Evolutionary conservation across 2,329 filamentous ascomycete species (phyloP).

Genomic region (Dothideomycetes sp.): DNA sequence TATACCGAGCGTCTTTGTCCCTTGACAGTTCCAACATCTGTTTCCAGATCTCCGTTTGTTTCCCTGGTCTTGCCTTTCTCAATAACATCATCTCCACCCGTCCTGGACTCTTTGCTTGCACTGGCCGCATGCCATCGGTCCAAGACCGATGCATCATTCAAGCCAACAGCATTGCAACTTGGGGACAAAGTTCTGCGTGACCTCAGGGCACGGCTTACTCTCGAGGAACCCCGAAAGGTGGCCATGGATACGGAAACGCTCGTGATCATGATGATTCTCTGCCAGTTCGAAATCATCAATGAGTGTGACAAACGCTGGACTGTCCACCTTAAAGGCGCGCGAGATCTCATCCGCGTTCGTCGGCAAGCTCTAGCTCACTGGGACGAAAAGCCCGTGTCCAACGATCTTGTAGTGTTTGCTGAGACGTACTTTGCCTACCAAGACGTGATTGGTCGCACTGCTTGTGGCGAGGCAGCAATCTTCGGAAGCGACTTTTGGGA

Average conservation of each 20-base stretch:
- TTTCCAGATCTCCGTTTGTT: slow-evolving; percentile 25
- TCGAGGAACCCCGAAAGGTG: slow-evolving; percentile 14
- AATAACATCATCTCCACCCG: slow-evolving; percentile 24
- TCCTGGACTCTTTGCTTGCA: slow-evolving; percentile 28
- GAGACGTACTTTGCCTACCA: slow-evolving; percentile 42
- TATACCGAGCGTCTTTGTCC: slow-evolving; percentile 30
- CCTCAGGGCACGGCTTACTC: slow-evolving; percentile 23
- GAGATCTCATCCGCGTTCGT: slow-evolving; percentile 33
- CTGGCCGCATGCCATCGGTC: slow-evolving; percentile 28
- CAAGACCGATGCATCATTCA: slow-evolving; percentile 20
- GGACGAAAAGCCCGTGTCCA: slow-evolving; percentile 11
- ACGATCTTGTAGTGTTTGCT: slow-evolving; percentile 21
- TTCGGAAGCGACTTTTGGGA: slow-evolving; percentile 40
- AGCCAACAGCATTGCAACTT: slow-evolving; percentile 23
- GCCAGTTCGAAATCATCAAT: slow-evolving; percentile 30
- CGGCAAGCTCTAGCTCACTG: slow-evolving; percentile 8
- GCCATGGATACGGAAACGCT: slow-evolving; percentile 22
- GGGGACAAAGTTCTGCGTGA: slow-evolving; percentile 26
- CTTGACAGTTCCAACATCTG: slow-evolving; percentile 27
- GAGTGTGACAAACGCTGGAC: slow-evolving; percentile 36
- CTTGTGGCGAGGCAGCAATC: slow-evolving; percentile 35
- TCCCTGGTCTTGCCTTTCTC: slow-evolving; percentile 29
- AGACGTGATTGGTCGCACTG: slow-evolving; percentile 40
- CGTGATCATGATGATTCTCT: slow-evolving; percentile 36
- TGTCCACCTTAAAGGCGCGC: slow-evolving; percentile 36